Evolutionary conservation across 306 rosid genomes (phyloP).

Genomic region (Mucuna pruriens): DNA sequence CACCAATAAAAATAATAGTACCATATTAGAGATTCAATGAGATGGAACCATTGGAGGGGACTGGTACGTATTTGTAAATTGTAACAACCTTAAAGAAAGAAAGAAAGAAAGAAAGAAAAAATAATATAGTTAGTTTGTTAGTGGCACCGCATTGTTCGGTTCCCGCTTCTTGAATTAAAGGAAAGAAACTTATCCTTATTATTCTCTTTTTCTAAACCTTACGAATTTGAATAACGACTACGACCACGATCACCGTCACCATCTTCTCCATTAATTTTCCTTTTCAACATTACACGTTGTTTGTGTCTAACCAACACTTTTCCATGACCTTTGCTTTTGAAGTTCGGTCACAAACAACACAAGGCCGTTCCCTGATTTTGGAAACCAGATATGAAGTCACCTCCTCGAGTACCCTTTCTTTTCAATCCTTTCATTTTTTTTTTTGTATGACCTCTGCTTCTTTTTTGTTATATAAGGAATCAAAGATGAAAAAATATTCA

Average conservation of each 20-base stretch:
- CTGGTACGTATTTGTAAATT: not conserved
- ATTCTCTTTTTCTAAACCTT: not conserved
- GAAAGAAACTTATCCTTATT: conserved; percentile 3
- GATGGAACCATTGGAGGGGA: not conserved
- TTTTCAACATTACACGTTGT: not conserved
- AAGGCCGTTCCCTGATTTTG: not conserved
- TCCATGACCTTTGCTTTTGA: not conserved
- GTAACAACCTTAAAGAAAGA: not conserved
- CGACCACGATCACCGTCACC: not conserved
- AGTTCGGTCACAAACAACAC: conserved; percentile 4
- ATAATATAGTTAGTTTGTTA: not conserved
- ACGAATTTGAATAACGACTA: not conserved
- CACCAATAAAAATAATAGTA: not conserved
- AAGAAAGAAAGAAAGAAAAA: not conserved
- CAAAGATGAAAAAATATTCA: not conserved
- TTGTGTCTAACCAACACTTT: not conserved
- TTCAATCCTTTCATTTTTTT: not conserved
- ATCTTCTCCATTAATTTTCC: not conserved
- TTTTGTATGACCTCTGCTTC: not conserved
- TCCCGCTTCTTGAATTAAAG: conserved; percentile 34
- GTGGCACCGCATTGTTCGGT: conserved; percentile 28
- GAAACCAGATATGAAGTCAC: conserved; percentile 29
- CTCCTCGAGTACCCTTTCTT: conserved; percentile 16
- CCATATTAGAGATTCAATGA: not conserved
- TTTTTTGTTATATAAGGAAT: not conserved